These are phyloP conservation scores for Gentiana dahurica DNA, from an alignment of 257 asterid genomes.

Conservation along the genomic window DNA sequence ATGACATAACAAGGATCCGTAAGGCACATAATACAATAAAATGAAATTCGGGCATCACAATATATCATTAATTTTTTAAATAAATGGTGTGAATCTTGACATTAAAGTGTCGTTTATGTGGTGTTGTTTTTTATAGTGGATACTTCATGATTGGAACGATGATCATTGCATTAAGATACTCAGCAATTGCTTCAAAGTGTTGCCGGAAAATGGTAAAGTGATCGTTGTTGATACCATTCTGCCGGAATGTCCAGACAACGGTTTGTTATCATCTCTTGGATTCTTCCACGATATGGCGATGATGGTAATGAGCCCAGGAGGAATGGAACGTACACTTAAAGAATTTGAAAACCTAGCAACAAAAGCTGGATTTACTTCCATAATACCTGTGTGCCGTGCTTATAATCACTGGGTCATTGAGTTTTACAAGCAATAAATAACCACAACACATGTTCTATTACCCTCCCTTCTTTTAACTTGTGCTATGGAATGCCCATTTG, in stretches of 20 bases:
- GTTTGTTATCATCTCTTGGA: slow-evolving; percentile 1
- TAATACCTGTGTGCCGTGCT: slow-evolving; percentile 4
- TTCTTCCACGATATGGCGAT: slow-evolving; percentile 7
- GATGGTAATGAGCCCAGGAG: slow-evolving; percentile 16
- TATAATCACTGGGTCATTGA: slow-evolving; percentile 20
- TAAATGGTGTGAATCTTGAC: background rate
- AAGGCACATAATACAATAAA: background rate
- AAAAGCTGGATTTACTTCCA: slow-evolving; percentile 11
- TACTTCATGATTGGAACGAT: slow-evolving; percentile 12
- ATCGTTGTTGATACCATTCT: slow-evolving; percentile 1
- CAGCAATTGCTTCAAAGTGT: slow-evolving; percentile 13
- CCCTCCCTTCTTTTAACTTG: no score
- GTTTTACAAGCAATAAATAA: slow-evolving; percentile 5
- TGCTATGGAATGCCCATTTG: no score
- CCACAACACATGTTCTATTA: no score
- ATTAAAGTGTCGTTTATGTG: no score
- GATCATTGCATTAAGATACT: slow-evolving; percentile 16
- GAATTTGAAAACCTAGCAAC: slow-evolving; percentile 15
- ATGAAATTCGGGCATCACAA: background rate
- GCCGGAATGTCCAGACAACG: slow-evolving; percentile 9
- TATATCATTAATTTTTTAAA: background rate
- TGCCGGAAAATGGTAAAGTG: slow-evolving; percentile 15
- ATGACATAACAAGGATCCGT: no score
- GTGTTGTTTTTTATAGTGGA: slow-evolving; percentile 7
- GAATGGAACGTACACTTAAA: slow-evolving; percentile 16